These are phyloP conservation scores for Xylaria sp. DNA, from an alignment of 495 filamentous ascomycete genomes.

Conservation along the genomic window DNA sequence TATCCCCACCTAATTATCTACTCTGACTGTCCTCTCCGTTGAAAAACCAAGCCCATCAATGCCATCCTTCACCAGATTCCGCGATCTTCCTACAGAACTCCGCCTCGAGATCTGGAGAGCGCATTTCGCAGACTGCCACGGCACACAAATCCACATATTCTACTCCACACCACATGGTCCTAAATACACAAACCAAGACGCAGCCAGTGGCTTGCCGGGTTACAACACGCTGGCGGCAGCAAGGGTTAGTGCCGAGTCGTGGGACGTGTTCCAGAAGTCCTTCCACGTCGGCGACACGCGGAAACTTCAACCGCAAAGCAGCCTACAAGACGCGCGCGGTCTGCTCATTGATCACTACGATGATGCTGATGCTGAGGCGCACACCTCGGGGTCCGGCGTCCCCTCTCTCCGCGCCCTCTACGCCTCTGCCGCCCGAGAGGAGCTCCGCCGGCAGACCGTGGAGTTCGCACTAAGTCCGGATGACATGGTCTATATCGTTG, in stretches of 20 bases:
- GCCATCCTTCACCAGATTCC: not conserved
- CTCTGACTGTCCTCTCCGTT: not conserved
- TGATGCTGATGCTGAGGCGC: not conserved
- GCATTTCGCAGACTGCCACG: slow-evolving; percentile 12
- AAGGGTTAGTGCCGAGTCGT: not conserved
- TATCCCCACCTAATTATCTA: too few relatives aligned
- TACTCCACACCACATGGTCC: not conserved
- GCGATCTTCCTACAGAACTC: slow-evolving; percentile 6
- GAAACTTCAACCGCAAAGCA: not conserved
- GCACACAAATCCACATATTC: slow-evolving; percentile 12
- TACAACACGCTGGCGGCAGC: slow-evolving; percentile 8
- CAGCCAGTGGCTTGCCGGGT: not conserved
- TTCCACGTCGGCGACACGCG: not conserved
- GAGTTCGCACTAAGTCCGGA: not conserved
- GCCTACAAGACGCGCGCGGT: not conserved
- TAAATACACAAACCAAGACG: not conserved
- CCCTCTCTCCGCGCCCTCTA: not conserved
- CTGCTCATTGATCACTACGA: not conserved
- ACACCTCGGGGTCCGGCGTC: not conserved
- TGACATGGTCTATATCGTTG: slow-evolving; percentile 12
- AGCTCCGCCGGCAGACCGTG: not conserved
- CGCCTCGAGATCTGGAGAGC: slow-evolving; percentile 17
- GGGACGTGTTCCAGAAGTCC: not conserved
- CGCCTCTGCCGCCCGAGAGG: slow-evolving; percentile 4
- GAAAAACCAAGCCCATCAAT: not conserved